Percentiles rank a stretch among this genome's conserved stretches.
phyloP scores from a whole-genome alignment of 352 stramenopile genomes.

The Pythium brassicae region DNA sequence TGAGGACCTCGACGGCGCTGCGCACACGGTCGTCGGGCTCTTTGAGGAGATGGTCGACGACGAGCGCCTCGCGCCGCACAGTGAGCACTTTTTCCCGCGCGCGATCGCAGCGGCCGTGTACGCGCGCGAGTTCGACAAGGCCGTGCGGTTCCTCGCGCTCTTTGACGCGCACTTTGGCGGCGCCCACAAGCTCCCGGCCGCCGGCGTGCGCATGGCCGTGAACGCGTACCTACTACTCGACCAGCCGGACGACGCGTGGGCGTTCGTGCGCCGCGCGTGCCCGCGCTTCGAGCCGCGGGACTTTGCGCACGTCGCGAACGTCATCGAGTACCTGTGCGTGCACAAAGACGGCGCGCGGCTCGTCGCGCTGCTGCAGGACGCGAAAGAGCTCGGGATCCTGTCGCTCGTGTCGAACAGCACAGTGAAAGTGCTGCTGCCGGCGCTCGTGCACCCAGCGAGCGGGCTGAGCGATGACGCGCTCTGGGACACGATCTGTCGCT shows the following conservation, averaged over 20 bases:
- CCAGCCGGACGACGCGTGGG: slow-evolving; percentile 33
- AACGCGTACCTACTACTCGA: slow-evolving; percentile 54
- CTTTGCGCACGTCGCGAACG: slow-evolving; percentile 27
- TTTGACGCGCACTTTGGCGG: slow-evolving; percentile 19
- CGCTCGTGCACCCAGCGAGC: slow-evolving; percentile 28
- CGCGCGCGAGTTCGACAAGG: slow-evolving; percentile 43
- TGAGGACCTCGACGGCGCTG: slow-evolving; percentile 27
- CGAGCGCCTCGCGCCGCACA: slow-evolving; percentile 26
- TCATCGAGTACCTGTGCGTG: slow-evolving; percentile 42
- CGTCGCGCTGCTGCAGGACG: slow-evolving; percentile 27
- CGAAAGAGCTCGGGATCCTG: slow-evolving; percentile 26
- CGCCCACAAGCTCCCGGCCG: slow-evolving; percentile 26
- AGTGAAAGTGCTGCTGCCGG: slow-evolving; percentile 33
- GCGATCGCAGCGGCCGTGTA: slow-evolving; percentile 51
- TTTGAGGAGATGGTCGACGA: slow-evolving; percentile 66
- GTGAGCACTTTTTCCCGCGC: slow-evolving; percentile 37
- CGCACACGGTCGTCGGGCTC: slow-evolving; percentile 33
- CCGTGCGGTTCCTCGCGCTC: slow-evolving; percentile 31
- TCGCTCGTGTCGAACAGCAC: slow-evolving; percentile 24
- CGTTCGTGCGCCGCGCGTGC: slow-evolving; percentile 29
- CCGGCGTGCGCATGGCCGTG: slow-evolving; percentile 41
- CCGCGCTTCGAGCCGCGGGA: slow-evolving; percentile 19
- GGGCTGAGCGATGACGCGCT: slow-evolving; percentile 34
- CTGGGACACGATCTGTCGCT: slow-evolving; percentile 21
- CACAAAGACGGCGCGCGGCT: slow-evolving; percentile 30